phyloP scores from a whole-genome alignment of 2,329 filamentous ascomycete genomes.

The Paraphoma chrysanthemicola region DNA sequence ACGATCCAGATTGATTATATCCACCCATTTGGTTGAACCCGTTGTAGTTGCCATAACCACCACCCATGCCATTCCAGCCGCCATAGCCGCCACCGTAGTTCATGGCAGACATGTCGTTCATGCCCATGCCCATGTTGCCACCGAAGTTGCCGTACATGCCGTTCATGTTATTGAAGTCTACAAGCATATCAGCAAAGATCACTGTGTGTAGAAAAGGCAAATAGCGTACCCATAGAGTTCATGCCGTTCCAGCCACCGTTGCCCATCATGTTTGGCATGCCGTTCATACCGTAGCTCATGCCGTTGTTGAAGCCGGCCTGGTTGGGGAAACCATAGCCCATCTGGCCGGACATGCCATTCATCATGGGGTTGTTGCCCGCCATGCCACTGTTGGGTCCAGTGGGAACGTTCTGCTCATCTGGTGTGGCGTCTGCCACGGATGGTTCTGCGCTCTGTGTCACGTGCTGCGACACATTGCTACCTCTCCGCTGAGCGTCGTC shows the following conservation, averaged over 20 bases:
- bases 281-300: slow-evolving; percentile 63
- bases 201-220: background rate
- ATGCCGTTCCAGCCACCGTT: slow-evolving; percentile 76
- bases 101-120: slow-evolving; percentile 73
- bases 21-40: slow-evolving; percentile 59
- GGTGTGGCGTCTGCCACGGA: slow-evolving; percentile 22
- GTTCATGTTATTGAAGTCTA: slow-evolving; percentile 63
- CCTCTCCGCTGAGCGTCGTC: slow-evolving; percentile 20
- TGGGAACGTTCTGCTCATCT: slow-evolving; percentile 23
- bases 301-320: slow-evolving; percentile 59
- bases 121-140: slow-evolving; percentile 72
- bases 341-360: slow-evolving; percentile 39
- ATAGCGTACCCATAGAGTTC: slow-evolving; percentile 75
- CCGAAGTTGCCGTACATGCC: slow-evolving; percentile 81
- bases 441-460: slow-evolving; percentile 23
- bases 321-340: slow-evolving; percentile 52
- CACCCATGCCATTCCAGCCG: slow-evolving; percentile 67
- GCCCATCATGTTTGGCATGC: slow-evolving; percentile 53
- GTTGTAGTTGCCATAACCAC: slow-evolving; percentile 72
- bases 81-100: slow-evolving; percentile 72
- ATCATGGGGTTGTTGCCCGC: slow-evolving; percentile 31
- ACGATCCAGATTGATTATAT: slow-evolving; percentile 61
- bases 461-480: slow-evolving; percentile 23
- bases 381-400: slow-evolving; percentile 23
- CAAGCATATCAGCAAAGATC: slow-evolving; percentile 16